phyloP scores from a whole-genome alignment of 805 yeast species.

The Myxozyma lipomycoides region DNA sequence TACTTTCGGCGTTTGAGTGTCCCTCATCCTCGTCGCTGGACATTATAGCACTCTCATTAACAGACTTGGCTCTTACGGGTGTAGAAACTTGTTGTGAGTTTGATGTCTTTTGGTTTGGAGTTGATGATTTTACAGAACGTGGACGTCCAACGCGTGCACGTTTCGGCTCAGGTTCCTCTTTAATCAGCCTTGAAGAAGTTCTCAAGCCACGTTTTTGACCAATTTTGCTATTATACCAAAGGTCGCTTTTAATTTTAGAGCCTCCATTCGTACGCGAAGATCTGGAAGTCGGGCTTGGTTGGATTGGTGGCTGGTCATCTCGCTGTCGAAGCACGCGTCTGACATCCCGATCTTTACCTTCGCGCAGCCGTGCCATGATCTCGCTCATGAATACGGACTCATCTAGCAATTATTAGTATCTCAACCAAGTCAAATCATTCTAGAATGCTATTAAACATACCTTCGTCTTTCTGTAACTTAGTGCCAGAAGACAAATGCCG shows the following conservation, averaged over 20 bases:
- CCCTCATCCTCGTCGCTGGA: not conserved
- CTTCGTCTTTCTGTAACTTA: not conserved
- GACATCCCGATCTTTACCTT: not conserved
- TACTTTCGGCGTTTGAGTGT: not conserved
- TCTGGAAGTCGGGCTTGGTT: not conserved
- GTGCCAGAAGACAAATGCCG: conserved; percentile 1
- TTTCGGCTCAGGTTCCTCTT: no score
- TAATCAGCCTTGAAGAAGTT: not conserved
- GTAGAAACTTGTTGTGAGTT: no score
- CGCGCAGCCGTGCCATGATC: not conserved
- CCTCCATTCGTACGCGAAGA: no score
- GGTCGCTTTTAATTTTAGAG: no score
- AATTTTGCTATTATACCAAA: no score
- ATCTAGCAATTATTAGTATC: not conserved
- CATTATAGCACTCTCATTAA: no score
- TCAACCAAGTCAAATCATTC: not conserved
- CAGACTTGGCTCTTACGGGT: no score
- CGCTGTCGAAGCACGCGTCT: not conserved
- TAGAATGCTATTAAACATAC: not conserved
- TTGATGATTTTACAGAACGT: no score
- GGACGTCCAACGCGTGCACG: no score
- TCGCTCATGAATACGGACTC: not conserved
- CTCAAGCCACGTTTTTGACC: not conserved
- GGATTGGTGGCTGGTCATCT: not conserved
- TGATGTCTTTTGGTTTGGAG: no score